phyloP scores from a whole-genome alignment of 768 basidiomycete genomes.

The Tulasnella sp. region DNA sequence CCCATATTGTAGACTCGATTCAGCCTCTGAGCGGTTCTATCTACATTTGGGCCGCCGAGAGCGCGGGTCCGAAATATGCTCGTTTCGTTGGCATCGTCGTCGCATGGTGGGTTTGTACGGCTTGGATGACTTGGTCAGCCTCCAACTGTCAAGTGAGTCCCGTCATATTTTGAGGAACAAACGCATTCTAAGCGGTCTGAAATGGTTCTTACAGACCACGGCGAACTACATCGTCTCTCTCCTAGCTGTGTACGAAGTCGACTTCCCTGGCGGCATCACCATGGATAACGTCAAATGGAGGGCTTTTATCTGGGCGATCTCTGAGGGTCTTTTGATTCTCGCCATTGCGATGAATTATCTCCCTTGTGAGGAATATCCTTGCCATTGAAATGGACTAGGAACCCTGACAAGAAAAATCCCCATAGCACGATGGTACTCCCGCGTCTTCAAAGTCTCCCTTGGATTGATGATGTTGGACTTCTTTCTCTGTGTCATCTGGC shows the following conservation, averaged over 20 bases:
- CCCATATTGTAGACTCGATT: neutral
- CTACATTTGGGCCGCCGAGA: slow-evolving; percentile 93
- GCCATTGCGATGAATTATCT: slow-evolving; percentile 84
- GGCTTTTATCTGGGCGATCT: slow-evolving; percentile 79
- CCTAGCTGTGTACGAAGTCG: slow-evolving; percentile 73
- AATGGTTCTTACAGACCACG: slow-evolving; percentile 57
- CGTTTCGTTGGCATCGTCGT: slow-evolving; percentile 87
- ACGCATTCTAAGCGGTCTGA: slow-evolving; percentile 6
- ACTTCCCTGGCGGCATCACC: slow-evolving; percentile 78
- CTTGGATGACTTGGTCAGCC: slow-evolving; percentile 93
- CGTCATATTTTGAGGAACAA: neutral
- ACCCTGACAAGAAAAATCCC: neutral
- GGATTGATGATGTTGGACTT: slow-evolving; percentile 82
- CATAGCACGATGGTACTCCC: slow-evolving; percentile 57
- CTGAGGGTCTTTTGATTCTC: slow-evolving; percentile 70
- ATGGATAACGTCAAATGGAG: slow-evolving; percentile 82
- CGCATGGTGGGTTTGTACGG: slow-evolving; percentile 91
- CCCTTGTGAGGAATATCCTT: slow-evolving; percentile 56
- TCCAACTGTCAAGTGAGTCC: slow-evolving; percentile 77
- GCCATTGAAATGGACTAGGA: neutral
- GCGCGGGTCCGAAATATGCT: slow-evolving; percentile 83
- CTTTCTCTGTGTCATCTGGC: slow-evolving; percentile 85
- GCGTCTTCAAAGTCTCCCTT: slow-evolving; percentile 76
- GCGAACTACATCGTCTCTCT: slow-evolving; percentile 90
- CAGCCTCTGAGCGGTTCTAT: slow-evolving; percentile 82